These are phyloP conservation scores for Plasmodium reichenowi DNA, from an alignment of 169 alveolate genomes.

Conservation along the genomic window DNA sequence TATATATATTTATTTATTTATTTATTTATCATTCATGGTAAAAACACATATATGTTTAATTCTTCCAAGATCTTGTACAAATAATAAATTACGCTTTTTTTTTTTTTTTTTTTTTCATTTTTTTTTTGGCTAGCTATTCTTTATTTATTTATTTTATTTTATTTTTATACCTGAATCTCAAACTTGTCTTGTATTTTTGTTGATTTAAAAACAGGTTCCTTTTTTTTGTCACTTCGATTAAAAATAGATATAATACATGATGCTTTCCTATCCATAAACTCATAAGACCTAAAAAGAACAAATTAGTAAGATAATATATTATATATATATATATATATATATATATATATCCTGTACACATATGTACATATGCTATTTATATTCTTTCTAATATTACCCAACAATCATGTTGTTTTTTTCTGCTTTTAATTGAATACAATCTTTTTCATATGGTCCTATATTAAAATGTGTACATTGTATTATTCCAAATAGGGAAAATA, in stretches of 20 bases:
- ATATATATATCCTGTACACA: background rate
- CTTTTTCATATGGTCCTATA: conserved; percentile 43
- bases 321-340: conserved; percentile 6
- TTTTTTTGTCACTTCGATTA: conserved; percentile 33
- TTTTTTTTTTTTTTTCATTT: background rate
- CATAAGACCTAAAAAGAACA: conserved; percentile 39
- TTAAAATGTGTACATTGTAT: conserved; percentile 56
- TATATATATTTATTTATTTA: conserved; percentile 22
- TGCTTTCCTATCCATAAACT: conserved; percentile 44
- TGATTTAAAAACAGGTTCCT: conserved; percentile 43
- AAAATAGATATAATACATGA: conserved; percentile 27
- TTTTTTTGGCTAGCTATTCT: no score
- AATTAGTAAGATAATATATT: background rate
- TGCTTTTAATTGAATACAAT: conserved; percentile 50
- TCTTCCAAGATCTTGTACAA: background rate
- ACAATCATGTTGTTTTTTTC: conserved; percentile 43
- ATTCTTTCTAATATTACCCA: conserved; percentile 32
- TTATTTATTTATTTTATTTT: background rate
- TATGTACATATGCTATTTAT: background rate
- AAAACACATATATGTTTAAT: no score
- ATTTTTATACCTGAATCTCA: conserved; percentile 44
- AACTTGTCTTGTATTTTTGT: conserved; percentile 47
- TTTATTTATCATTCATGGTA: background rate
- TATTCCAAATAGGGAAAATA: conserved; percentile 7
- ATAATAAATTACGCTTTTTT: background rate